These are phyloP conservation scores for Calamus simplicifolius DNA, from an alignment of 176 grass and related monocot species.

Conservation along the genomic window DNA sequence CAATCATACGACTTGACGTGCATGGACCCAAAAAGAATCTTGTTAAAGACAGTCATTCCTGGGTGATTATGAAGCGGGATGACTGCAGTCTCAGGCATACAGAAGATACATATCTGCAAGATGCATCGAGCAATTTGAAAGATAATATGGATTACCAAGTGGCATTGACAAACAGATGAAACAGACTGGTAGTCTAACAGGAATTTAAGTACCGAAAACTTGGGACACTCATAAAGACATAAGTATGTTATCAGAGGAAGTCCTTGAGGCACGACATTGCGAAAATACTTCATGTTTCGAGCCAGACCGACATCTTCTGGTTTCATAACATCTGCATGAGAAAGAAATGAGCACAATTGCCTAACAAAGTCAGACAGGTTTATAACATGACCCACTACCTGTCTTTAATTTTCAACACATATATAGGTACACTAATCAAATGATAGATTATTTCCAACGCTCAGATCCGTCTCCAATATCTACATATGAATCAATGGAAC, in stretches of 20 bases:
- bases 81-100: conserved; percentile 45
- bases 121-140: neutral
- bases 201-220: conserved; percentile 50
- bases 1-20: conserved; percentile 85
- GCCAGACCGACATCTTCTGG: conserved; percentile 43
- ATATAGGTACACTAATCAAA: no score
- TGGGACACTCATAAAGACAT: conserved; percentile 52
- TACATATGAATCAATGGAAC: no score
- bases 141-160: no score
- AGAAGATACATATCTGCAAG: conserved; percentile 92
- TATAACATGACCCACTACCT: no score
- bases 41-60: conserved; percentile 92
- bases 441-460: no score
- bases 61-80: conserved; percentile 93
- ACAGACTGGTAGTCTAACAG: no score
- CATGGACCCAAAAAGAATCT: conserved; percentile 90
- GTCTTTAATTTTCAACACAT: no score
- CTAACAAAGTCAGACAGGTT: neutral
- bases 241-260: conserved; percentile 52
- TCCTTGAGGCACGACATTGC: conserved; percentile 9
- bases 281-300: conserved; percentile 37
- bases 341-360: neutral
- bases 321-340: conserved; percentile 42
- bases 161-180: no score
- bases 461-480: no score